Evolutionary conservation across 805 yeast species (phyloP), one percentile per base, ranked within the genome.

Genomic region (Ogataea wickerhamii): DNA sequence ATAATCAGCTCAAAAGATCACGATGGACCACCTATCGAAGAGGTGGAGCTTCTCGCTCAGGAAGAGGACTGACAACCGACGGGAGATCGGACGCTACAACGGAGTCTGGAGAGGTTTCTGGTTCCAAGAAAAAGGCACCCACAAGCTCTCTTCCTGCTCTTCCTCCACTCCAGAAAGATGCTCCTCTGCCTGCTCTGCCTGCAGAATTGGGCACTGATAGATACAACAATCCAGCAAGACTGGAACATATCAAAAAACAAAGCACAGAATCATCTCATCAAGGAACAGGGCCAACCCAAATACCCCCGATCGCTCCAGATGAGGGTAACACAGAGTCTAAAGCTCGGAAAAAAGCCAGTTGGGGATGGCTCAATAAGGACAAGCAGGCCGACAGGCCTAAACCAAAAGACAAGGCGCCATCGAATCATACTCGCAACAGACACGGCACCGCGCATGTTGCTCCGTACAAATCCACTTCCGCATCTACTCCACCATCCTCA

Each of bases 11-110:
- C 31, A 70, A 64, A 48, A 66, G 79, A 53, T 66, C 73, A 42
- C 64, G 70, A 48, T 73, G 78, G 68, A 67, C 74, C 21, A 70
- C 77, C 1, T 73, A 74, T 49, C 64, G 74, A 44, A 61, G 67
- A 55, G 68, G 66, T 11, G 44, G 56, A 18, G 21, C 26, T 21
- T 41, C 59, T 30, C 34, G 41, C 41, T 41, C 30, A 18, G 14
- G 20, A 19, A 1, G 19, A 19, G 36, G 21, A 14, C 29, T 14
- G 7, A 22, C 25, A 22, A 12, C 8, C 12, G 12, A 8, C 12
- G 25, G 11, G 12, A 8, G 11, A 8, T 8, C 12, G 11, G 8
- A 8, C 8, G 25, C 8, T 12, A 22, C 25, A 22, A 12, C 25
- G 12, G 8, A 8, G 12, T 12, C 25, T 12, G 12, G 12, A 8